These are phyloP conservation scores for Ammopiptanthus mongolicus DNA, from an alignment of 306 rosid species.

Conservation along the genomic window DNA sequence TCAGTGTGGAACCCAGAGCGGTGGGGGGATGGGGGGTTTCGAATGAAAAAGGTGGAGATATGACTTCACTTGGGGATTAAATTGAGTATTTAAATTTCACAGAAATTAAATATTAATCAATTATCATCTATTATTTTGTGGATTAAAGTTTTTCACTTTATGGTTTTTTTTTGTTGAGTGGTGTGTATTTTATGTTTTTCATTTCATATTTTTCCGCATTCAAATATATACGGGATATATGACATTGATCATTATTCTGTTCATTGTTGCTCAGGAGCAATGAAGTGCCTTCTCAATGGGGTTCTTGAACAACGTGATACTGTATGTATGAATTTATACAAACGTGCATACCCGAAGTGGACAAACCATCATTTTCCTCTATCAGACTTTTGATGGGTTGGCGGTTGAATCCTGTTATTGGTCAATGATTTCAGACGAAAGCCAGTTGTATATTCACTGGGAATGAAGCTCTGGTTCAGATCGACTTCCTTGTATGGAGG, in stretches of 20 bases:
- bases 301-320: conserved; percentile 83
- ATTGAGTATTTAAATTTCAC: background rate
- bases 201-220: no score
- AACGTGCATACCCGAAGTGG: conserved; percentile 94
- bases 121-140: background rate
- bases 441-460: conserved; percentile 39
- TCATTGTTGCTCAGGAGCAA: conserved; percentile 47
- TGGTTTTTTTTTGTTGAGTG: no score
- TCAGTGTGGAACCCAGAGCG: background rate
- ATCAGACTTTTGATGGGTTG: conserved; percentile 35
- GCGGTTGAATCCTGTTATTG: conserved; percentile 20
- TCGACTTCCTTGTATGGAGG: conserved; percentile 27
- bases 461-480: conserved; percentile 96
- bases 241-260: background rate
- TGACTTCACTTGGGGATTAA: background rate
- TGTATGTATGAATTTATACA: conserved; percentile 72
- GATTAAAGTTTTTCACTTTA: no score
- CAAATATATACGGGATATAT: no score
- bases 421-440: conserved; percentile 26
- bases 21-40: no score
- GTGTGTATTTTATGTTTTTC: no score
- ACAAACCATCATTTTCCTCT: conserved; percentile 55
- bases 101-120: background rate
- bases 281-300: conserved; percentile 84
- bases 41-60: background rate